Conservation (phyloP, 768 basidiomycete species). For the Auricularia cornea region DNA sequence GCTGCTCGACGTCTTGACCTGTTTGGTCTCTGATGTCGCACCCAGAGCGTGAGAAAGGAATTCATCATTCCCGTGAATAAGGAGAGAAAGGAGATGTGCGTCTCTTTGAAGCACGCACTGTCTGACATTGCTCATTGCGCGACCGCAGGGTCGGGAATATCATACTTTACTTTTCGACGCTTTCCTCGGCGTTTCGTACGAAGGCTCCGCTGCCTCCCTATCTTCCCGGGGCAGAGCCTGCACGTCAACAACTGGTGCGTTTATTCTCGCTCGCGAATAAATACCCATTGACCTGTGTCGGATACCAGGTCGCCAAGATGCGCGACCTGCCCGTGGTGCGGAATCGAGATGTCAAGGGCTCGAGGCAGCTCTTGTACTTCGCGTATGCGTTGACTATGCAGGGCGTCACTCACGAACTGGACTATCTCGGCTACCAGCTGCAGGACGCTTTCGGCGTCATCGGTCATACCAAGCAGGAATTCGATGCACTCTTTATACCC, state of each 20-base stretch:
- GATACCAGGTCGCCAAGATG: conserved; percentile 66
- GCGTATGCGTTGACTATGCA: conserved; percentile 93
- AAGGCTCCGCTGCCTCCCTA: conserved; percentile 95
- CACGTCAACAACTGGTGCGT: conserved; percentile 67
- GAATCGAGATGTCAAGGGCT: conserved; percentile 69
- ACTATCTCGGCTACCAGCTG: conserved; percentile 66
- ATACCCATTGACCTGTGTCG: background rate
- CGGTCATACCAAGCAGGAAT: conserved; percentile 70
- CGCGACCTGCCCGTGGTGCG: conserved; percentile 82
- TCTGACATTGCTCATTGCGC: background rate
- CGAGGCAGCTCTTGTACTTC: conserved; percentile 83
- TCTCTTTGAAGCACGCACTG: background rate
- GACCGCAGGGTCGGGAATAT: conserved; percentile 68
- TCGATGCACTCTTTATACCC: conserved; percentile 61
- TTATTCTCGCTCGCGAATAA: background rate
- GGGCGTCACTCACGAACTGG: conserved; percentile 85
- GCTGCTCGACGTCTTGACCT: conserved; percentile 19
- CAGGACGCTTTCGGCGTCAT: conserved; percentile 93
- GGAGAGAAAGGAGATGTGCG: conserved; percentile 73
- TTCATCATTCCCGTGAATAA: conserved; percentile 87
- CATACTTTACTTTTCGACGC: conserved; percentile 76
- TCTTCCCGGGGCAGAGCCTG: conserved; percentile 84
- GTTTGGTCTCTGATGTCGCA: background rate
- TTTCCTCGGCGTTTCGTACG: conserved; percentile 70
- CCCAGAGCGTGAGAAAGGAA: conserved; percentile 69